phyloP scores from a whole-genome alignment of 768 basidiomycete genomes.

The Phylloporus scabripes region DNA sequence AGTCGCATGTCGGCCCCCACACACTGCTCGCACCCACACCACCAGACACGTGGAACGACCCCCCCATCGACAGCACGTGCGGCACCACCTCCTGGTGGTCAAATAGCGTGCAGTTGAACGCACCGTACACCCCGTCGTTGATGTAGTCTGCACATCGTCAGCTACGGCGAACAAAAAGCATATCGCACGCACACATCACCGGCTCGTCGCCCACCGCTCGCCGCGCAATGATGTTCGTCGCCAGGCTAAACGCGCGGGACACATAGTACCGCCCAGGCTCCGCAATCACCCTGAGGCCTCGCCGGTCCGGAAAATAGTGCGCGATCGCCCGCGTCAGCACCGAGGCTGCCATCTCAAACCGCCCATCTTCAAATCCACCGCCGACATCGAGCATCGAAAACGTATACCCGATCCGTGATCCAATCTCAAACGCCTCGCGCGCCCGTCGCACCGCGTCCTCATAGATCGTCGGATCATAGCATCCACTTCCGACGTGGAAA shows the following conservation, averaged over 20 bases:
- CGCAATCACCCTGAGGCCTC: slow-evolving; percentile 75
- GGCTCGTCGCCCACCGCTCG: slow-evolving; percentile 43
- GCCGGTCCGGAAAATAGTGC: slow-evolving; percentile 69
- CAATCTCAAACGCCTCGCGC: slow-evolving; percentile 84
- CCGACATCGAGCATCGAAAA: slow-evolving; percentile 90
- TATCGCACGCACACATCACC: slow-evolving; percentile 82
- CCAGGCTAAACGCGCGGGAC: slow-evolving; percentile 85
- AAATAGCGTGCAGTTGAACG: slow-evolving; percentile 95
- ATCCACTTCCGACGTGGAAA: slow-evolving; percentile 98
- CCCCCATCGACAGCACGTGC: slow-evolving; percentile 64
- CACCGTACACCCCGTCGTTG: slow-evolving; percentile 98
- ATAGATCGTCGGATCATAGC: slow-evolving; percentile 88
- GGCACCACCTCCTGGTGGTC: slow-evolving; percentile 94
- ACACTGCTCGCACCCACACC: slow-evolving; percentile 56
- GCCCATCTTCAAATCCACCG: slow-evolving; percentile 89
- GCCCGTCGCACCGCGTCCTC: slow-evolving; percentile 85
- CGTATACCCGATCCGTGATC: slow-evolving; percentile 66
- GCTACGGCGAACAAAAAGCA: not conserved
- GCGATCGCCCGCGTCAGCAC: slow-evolving; percentile 69
- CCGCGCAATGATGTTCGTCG: slow-evolving; percentile 89
- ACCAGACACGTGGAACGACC: slow-evolving; percentile 45
- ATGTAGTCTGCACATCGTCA: slow-evolving; percentile 72
- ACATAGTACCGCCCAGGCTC: slow-evolving; percentile 97
- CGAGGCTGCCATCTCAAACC: slow-evolving; percentile 74
- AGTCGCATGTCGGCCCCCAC: slow-evolving; percentile 99